Evolutionary conservation across 2,329 filamentous ascomycete species (phyloP).

Genomic region (Clonostachys byssicola): DNA sequence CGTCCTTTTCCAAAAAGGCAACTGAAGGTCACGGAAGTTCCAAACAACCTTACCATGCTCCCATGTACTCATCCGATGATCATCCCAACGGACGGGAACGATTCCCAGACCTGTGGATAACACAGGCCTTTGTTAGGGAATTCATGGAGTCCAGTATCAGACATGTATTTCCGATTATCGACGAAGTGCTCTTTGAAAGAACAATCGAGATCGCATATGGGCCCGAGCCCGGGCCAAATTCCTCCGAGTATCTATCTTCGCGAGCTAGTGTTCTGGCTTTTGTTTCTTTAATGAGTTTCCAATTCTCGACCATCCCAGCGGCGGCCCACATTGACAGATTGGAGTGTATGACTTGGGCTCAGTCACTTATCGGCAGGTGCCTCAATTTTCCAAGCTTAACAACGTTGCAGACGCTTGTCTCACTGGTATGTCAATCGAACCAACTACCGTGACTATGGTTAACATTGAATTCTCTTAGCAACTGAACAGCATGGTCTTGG

Average conservation of each 20-base stretch:
- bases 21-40: not conserved
- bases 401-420: conserved; percentile 29
- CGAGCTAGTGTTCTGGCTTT: conserved; percentile 39
- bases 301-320: not conserved
- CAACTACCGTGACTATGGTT: too few species aligned
- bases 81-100: not conserved
- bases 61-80: not conserved
- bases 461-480: too few species aligned
- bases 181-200: conserved; percentile 29
- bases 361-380: conserved; percentile 5
- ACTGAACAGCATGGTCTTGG: not conserved
- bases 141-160: conserved; percentile 19
- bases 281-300: conserved; percentile 21
- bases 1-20: not conserved
- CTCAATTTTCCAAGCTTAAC: conserved; percentile 17
- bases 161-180: conserved; percentile 35
- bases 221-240: conserved; percentile 4
- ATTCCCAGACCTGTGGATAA: conserved; percentile 1
- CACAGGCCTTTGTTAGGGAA: conserved; percentile 7
- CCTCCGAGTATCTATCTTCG: conserved; percentile 16
- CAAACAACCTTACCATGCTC: too few species aligned
- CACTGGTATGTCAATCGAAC: conserved; percentile 27
- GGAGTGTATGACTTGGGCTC: conserved; percentile 9
- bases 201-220: conserved; percentile 35
- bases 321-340: not conserved